Base-by-base conservation (phyloP, 2,329 filamentous ascomycete species). In the Epichloe bromicola region DNA sequence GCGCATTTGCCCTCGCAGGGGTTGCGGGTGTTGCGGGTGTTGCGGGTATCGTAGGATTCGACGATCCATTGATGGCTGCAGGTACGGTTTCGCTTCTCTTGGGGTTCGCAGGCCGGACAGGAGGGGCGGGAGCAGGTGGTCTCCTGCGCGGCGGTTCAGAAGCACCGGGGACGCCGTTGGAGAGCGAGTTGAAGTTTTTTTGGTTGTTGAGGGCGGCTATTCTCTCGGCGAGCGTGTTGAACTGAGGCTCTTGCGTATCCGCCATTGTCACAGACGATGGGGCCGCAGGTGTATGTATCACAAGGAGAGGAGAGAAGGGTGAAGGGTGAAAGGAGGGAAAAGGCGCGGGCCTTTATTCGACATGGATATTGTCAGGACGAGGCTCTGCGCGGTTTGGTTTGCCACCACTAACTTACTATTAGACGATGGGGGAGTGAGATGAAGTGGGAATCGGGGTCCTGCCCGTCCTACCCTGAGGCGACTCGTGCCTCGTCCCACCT, bases 121-220 rank as follows among this genome's bases (percentile, higher is more conserved):
- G 70, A 44, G 74, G 74, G 15, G 65, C 59, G 20, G 66, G 65
- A 30, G 65, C 63, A 12, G 65, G 62, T 5, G 61, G 60, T 43
- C 62, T 56, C 50, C 54, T 75, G 71, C 73, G 74, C 26, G 71
- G 67, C 23, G 71, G 65, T 50, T 65, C 63, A 23, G 68, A 65
- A 36, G 37, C 44, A 36, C 30, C 53, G 33, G 17, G 63, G 20
- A 68, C 65, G 17, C 39, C 45, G 23, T 19, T 54, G 30, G 19
- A 15, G 14, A 23, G 42, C 14, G 41, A n/a, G 49, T 67, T 68
- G 67, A 83, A 78, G 68, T 76, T 78, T 65, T 63, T 82, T 63
- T 82, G 74, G 60, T 70, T 67, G 57, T 83, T 83, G 55, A 84
- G 71, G 33, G 80, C 80, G 10, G 80, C 79, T 55, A 83, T 83